Conservation (phyloP, 1,284 basidiomycete species). For the Trichosporon sp. region DNA sequence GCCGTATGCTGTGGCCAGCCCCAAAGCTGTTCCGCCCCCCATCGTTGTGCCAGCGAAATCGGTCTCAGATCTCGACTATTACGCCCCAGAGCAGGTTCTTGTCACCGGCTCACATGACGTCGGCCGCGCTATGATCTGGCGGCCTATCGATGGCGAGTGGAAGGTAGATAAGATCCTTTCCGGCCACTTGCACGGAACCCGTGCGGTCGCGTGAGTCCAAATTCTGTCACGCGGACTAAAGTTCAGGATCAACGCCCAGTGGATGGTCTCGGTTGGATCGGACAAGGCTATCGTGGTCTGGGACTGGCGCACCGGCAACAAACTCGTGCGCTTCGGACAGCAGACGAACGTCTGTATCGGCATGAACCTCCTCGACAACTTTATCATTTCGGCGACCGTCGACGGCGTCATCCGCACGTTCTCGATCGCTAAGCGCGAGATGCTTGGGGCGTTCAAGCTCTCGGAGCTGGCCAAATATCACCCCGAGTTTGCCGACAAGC, state of each 20-base stretch:
- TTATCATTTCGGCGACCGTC: constrained; percentile 84
- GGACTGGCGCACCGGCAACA: constrained; percentile 67
- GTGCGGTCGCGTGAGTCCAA: constrained; percentile 47
- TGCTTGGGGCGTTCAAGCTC: constrained; percentile 87
- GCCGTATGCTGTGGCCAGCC: constrained; percentile 62
- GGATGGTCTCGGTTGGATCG: constrained; percentile 84
- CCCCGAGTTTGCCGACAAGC: constrained; percentile 61
- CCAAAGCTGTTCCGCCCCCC: constrained; percentile 29
- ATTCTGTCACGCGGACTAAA: constrained; percentile 47
- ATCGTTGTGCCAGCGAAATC: constrained; percentile 65
- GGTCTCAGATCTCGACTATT: constrained; percentile 85
- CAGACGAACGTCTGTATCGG: constrained; percentile 90
- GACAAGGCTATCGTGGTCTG: constrained; percentile 88
- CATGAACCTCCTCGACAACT: constrained; percentile 72
- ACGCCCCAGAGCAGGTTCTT: constrained; percentile 81
- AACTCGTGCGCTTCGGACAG: constrained; percentile 86
- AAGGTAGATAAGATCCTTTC: constrained; percentile 78
- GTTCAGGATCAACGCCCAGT: constrained; percentile 77
- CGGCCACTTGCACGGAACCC: constrained; percentile 60
- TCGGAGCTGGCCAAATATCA: constrained; percentile 74
- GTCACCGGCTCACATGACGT: constrained; percentile 91
- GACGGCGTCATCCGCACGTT: constrained; percentile 89
- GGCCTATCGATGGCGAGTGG: constrained; percentile 67
- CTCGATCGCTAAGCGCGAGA: constrained; percentile 81
- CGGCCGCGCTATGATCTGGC: constrained; percentile 77